Conservation (phyloP, 2,329 filamentous ascomycete genomes). For the Fulvia fulva region DNA sequence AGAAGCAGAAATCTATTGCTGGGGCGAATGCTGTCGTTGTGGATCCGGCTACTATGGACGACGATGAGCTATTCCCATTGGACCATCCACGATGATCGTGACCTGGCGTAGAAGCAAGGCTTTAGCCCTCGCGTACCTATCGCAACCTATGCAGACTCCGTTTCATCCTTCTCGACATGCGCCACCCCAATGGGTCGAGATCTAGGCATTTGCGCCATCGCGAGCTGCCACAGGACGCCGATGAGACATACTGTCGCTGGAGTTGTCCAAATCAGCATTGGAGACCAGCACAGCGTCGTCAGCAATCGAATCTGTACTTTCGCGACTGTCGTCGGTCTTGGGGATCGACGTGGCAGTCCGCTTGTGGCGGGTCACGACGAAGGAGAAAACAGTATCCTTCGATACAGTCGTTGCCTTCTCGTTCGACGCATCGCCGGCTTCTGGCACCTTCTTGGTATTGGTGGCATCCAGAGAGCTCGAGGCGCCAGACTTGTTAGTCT, state of each 20-base stretch:
- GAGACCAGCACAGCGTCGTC: slow-evolving; percentile 4
- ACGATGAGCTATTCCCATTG: background rate
- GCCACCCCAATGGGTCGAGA: too few relatives aligned
- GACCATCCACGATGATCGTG: background rate
- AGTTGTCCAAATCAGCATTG: background rate
- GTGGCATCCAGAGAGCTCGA: background rate
- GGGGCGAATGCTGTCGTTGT: background rate
- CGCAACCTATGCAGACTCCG: too few relatives aligned
- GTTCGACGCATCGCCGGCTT: background rate
- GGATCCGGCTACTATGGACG: background rate
- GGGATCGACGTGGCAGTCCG: background rate
- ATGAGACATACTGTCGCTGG: background rate
- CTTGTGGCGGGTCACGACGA: slow-evolving; percentile 1
- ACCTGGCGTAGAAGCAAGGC: background rate
- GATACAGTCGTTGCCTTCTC: background rate
- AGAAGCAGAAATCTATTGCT: background rate
- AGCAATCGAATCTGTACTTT: background rate
- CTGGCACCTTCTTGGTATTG: background rate
- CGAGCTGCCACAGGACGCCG: background rate
- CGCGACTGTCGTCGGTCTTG: background rate
- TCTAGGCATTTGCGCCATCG: background rate
- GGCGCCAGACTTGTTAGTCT: background rate
- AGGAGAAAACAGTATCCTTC: background rate
- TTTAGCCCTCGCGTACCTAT: background rate
- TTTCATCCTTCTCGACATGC: too few relatives aligned